Evolutionary conservation across 2,329 filamentous ascomycete species (phyloP), one percentile per base, ranked within the genome.

Genomic region (Fusarium ramigenum): DNA sequence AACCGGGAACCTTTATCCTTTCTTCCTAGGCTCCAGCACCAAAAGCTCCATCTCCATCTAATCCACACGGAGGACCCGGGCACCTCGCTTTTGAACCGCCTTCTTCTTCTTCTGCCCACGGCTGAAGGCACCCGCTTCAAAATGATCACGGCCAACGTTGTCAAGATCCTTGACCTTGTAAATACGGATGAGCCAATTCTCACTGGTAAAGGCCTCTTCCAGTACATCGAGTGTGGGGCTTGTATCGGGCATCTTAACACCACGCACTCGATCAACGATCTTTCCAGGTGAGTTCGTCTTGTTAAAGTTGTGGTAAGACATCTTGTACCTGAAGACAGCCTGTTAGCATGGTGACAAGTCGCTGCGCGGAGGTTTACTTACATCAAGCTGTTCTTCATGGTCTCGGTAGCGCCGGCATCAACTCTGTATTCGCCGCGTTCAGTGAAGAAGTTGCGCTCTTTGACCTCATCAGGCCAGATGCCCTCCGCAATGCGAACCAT

Each of bases 121-220:
- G 69, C 94, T 92, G 80, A 96, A 96, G 11, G 91, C 89, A 36
- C 88, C 86, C 4, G 86, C 90, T 1, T 88, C 83, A 9, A 89
- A 89, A 81, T 98, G 96, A 78, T 97, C 94, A 81, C 96, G 91
- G 62, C 95, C 96, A 75, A 99, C 87, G 82, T 98, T 98, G 86
- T 99, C 96, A 67, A 98, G 91, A 79, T 97, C 95, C 87, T 99
- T 99, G 85, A 99, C 96, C 89, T 99, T 99, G 89, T 98, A 99
- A 80, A 99, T 98, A 74, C 96, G 90, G 81, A 99, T 98, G 83
- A 99, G 99, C 96, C 96, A 99, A 89, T 99, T 99, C 87, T 99
- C 96, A 80, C 94, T 97, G 62, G 97, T 99, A 83, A 97, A 99
- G 15, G 96, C 96, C 85, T 99, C 96, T 82, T 99, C 96, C 52